These are phyloP conservation scores for Beauveria australis DNA, from an alignment of 2,329 filamentous ascomycete species.

Conservation along the genomic window DNA sequence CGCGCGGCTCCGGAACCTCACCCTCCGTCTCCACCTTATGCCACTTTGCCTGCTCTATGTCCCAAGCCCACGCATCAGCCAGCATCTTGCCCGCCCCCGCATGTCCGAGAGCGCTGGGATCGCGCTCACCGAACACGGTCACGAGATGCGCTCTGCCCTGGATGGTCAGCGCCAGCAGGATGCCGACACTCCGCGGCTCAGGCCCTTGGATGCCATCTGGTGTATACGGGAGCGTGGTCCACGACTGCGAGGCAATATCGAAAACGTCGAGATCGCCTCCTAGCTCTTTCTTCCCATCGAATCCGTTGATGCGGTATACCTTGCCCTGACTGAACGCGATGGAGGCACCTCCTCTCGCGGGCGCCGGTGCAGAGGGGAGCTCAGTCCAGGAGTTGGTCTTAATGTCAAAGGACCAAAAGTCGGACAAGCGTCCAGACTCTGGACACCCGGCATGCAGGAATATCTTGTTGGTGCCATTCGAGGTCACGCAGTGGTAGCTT, in stretches of 20 bases:
- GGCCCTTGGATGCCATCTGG: slow-evolving; percentile 23
- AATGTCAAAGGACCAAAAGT: slow-evolving; percentile 54
- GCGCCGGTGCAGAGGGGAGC: slow-evolving; percentile 42
- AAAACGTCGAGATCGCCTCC: slow-evolving; percentile 48
- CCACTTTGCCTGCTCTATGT: slow-evolving; percentile 23
- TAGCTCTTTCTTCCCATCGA: slow-evolving; percentile 51
- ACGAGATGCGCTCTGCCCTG: slow-evolving; percentile 22
- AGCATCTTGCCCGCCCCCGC: slow-evolving; percentile 33
- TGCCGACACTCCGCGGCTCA: slow-evolving; percentile 23
- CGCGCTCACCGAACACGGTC: slow-evolving; percentile 31
- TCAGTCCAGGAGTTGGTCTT: slow-evolving; percentile 39
- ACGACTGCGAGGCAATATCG: slow-evolving; percentile 17
- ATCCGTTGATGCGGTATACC: slow-evolving; percentile 56
- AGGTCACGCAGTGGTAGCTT: slow-evolving; percentile 48
- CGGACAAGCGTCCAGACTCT: slow-evolving; percentile 43
- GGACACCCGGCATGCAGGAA: slow-evolving; percentile 57
- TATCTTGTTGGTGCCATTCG: slow-evolving; percentile 32
- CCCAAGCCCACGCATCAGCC: slow-evolving; percentile 32
- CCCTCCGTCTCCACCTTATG: slow-evolving; percentile 16
- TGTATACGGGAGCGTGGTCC: slow-evolving; percentile 19
- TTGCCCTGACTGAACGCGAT: slow-evolving; percentile 28
- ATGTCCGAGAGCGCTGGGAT: slow-evolving; percentile 30
- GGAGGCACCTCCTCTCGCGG: slow-evolving; percentile 39
- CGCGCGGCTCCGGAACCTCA: slow-evolving; percentile 23
- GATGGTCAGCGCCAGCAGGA: slow-evolving; percentile 18